These are phyloP conservation scores for Pichia sp. DNA, from an alignment of 1,139 yeast species.

Conservation along the genomic window DNA sequence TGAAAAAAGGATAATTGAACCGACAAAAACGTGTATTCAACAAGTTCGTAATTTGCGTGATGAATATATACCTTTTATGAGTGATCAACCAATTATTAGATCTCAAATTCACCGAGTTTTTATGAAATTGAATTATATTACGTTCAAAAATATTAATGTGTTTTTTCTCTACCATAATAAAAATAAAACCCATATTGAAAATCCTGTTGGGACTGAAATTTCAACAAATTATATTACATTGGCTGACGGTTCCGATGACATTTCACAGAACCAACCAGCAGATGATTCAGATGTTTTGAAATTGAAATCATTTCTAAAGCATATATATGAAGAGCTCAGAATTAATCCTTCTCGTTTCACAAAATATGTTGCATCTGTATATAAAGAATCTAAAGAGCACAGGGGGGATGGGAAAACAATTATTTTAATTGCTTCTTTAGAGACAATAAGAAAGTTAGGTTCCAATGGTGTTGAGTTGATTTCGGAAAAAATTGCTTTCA, in stretches of 20 bases:
- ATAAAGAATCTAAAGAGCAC: constrained; percentile 18
- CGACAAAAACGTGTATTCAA: constrained; percentile 37
- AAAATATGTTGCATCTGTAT: constrained; percentile 19
- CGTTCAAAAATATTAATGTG: constrained; percentile 42
- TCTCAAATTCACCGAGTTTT: constrained; percentile 59
- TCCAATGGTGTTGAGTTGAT: constrained; percentile 17
- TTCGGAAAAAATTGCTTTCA: neutral
- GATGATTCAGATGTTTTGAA: constrained; percentile 34
- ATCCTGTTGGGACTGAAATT: no score
- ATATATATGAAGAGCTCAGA: constrained; percentile 13
- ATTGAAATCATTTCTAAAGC: constrained; percentile 19
- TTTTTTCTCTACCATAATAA: no score
- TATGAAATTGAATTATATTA: constrained; percentile 49
- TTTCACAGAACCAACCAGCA: constrained; percentile 45
- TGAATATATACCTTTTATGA: constrained; percentile 33
- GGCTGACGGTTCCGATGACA: constrained; percentile 36
- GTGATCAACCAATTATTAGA: constrained; percentile 57
- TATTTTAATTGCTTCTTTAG: constrained; percentile 26
- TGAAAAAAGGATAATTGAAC: constrained; percentile 37
- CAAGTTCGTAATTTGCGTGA: constrained; percentile 32
- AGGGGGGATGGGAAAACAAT: constrained; percentile 27
- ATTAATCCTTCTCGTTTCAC: constrained; percentile 17
- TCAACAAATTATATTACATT: constrained; percentile 22
- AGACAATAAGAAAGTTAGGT: constrained; percentile 24
- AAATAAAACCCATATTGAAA: no score